A percentile compares a stretch with the other conserved stretches of the same genome.
phyloP scores from a whole-genome alignment of 306 rosid species.

The Quercus parvula region DNA sequence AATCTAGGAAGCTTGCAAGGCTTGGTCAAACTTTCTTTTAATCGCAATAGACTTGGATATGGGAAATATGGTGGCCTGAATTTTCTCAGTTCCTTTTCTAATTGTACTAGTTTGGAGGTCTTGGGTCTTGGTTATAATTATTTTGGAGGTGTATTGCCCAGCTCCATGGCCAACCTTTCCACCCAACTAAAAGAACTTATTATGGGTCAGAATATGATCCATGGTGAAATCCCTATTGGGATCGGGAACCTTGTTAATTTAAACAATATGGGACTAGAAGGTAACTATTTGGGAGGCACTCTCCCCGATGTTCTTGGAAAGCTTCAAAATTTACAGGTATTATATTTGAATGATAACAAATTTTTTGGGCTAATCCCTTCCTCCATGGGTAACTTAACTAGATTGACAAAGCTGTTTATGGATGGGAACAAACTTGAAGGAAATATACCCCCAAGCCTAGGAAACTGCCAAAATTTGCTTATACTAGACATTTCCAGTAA shows the following conservation, averaged over 20 bases:
- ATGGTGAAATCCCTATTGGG: slow-evolving; percentile 32
- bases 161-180: slow-evolving; percentile 29
- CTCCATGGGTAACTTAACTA: slow-evolving; percentile 39
- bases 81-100: no score
- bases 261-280: neutral
- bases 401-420: slow-evolving; percentile 7
- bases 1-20: no score
- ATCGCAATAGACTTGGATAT: no score
- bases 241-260: slow-evolving; percentile 24
- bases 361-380: slow-evolving; percentile 32
- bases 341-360: no score
- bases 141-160: slow-evolving; percentile 39
- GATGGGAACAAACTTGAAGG: slow-evolving; percentile 32
- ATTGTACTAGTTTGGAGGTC: no score
- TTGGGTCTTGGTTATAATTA: no score
- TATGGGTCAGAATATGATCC: neutral
- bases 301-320: slow-evolving; percentile 28
- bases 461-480: slow-evolving; percentile 18
- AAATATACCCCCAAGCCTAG: slow-evolving; percentile 34
- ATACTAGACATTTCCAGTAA: slow-evolving; percentile 12
- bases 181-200: no score
- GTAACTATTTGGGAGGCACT: slow-evolving; percentile 22
- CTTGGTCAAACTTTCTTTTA: no score
- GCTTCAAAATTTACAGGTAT: slow-evolving; percentile 25
- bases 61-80: no score